phyloP scores from a whole-genome alignment of 1,284 basidiomycete genomes.

The Bjerkandera adusta region DNA sequence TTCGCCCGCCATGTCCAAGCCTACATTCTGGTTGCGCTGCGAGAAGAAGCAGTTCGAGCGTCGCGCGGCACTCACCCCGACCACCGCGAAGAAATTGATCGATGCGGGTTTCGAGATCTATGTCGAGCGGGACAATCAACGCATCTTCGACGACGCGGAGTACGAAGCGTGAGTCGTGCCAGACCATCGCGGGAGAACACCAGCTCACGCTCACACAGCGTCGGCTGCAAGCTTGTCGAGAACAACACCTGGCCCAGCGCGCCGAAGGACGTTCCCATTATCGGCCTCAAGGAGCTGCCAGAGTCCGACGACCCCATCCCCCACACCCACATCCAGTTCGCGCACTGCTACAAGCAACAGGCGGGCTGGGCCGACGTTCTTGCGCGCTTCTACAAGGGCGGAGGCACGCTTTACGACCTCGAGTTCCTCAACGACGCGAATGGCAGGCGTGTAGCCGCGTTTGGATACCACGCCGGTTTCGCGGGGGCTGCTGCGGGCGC shows the following conservation, averaged over 20 bases:
- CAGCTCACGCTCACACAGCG: constrained; percentile 42
- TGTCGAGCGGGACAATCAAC: constrained; percentile 92
- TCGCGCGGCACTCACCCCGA: constrained; percentile 91
- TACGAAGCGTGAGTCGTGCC: constrained; percentile 77
- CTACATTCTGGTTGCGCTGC: constrained; percentile 85
- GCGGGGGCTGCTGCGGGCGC: constrained; percentile 95
- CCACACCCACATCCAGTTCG: constrained; percentile 98
- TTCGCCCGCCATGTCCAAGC: constrained; percentile 27
- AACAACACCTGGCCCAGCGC: constrained; percentile 91
- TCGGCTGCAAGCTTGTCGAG: constrained; percentile 86
- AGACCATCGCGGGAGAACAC: background rate
- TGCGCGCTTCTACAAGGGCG: constrained; percentile 83
- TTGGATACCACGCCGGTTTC: constrained; percentile 98
- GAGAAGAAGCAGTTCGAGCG: constrained; percentile 95
- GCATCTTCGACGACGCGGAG: constrained; percentile 95
- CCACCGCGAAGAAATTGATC: constrained; percentile 88
- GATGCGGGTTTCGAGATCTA: constrained; percentile 90
- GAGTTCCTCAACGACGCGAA: constrained; percentile 91
- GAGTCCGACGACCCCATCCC: constrained; percentile 77
- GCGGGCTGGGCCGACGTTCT: constrained; percentile 92
- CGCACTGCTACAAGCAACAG: constrained; percentile 98
- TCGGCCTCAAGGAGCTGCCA: constrained; percentile 96
- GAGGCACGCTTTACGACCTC: constrained; percentile 92
- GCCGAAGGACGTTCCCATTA: constrained; percentile 78
- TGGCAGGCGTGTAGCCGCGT: constrained; percentile 95